Conservation (phyloP, 2,329 filamentous ascomycete genomes). For the Penicillium sclerotigenum region DNA sequence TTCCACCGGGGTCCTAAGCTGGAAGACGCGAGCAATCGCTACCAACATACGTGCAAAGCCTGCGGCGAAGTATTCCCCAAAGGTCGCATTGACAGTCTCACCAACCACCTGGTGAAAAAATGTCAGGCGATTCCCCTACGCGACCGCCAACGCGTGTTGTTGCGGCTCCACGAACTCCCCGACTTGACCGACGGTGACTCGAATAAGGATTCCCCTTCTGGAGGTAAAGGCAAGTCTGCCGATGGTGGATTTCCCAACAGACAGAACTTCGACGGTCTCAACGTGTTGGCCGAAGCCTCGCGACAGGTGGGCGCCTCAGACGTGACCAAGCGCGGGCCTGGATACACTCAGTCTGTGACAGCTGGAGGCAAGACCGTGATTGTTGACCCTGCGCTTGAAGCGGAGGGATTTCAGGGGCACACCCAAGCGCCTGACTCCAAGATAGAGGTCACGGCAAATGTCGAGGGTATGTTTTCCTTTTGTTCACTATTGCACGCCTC, state of each 20-base stretch:
- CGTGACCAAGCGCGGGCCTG: slow-evolving; percentile 43
- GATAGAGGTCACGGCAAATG: slow-evolving; percentile 13
- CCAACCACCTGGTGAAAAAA: slow-evolving; percentile 78
- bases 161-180: slow-evolving; percentile 68
- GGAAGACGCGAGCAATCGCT: slow-evolving; percentile 84
- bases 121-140: slow-evolving; percentile 74
- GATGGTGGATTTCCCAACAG: slow-evolving; percentile 47
- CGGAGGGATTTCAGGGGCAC: slow-evolving; percentile 39
- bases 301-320: slow-evolving; percentile 64
- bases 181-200: slow-evolving; percentile 47
- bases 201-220: slow-evolving; percentile 39
- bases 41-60: slow-evolving; percentile 83
- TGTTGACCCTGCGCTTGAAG: slow-evolving; percentile 44
- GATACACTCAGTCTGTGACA: slow-evolving; percentile 41
- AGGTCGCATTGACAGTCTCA: slow-evolving; percentile 78
- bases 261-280: slow-evolving; percentile 73
- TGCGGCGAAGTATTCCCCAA: slow-evolving; percentile 89
- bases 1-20: slow-evolving; percentile 85
- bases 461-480: slow-evolving; percentile 11
- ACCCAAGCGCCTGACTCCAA: slow-evolving; percentile 24
- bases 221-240: slow-evolving; percentile 36
- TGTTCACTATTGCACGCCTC: neutral
- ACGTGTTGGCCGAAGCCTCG: slow-evolving; percentile 84
- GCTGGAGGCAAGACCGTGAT: slow-evolving; percentile 43
- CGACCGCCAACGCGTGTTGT: slow-evolving; percentile 71